These are phyloP conservation scores for Aspergillus spinulosporus DNA, from an alignment of 2,329 filamentous ascomycete genomes.

Conservation along the genomic window DNA sequence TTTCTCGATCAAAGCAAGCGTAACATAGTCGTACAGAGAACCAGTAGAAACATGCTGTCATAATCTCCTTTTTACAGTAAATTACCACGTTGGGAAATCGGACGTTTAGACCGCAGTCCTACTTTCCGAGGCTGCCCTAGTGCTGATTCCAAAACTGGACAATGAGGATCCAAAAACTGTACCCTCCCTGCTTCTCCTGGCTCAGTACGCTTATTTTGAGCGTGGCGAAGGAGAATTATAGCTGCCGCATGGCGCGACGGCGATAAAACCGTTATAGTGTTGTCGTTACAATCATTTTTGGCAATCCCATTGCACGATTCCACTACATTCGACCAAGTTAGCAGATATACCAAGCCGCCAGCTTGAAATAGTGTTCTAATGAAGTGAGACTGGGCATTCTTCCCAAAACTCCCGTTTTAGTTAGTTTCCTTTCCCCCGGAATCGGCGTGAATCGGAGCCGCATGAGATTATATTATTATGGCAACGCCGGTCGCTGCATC, in stretches of 20 bases:
- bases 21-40: background rate
- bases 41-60: too few species aligned
- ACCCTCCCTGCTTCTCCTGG: background rate
- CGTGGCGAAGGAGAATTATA: background rate
- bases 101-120: background rate
- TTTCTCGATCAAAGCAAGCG: background rate
- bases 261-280: background rate
- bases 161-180: background rate
- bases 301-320: background rate
- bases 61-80: background rate
- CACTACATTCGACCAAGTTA: background rate
- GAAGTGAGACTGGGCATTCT: background rate
- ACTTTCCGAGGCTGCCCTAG: background rate
- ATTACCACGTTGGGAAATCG: background rate
- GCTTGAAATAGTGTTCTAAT: background rate
- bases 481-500: background rate
- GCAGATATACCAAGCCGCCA: background rate
- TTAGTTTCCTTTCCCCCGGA: slow-evolving; percentile 3
- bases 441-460: background rate
- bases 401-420: background rate
- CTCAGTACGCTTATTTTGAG: background rate
- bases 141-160: background rate
- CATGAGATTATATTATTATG: background rate
- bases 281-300: background rate
- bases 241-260: background rate